Conservation (phyloP, 1,284 basidiomycete genomes). For the Fistulinella cinereoalba region DNA sequence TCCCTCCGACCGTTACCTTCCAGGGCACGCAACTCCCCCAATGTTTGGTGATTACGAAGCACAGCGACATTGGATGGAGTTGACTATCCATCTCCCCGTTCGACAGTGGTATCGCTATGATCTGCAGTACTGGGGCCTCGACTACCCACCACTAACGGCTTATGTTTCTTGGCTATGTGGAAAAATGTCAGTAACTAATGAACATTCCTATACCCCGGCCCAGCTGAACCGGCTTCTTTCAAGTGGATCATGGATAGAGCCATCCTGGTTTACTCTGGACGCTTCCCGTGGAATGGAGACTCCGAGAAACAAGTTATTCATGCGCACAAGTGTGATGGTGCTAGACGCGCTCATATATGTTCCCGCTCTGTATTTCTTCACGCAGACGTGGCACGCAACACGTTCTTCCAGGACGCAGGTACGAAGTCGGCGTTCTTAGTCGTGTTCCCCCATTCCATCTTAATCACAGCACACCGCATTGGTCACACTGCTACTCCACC, state of each 20-base stretch:
- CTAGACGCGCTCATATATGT: constrained; percentile 76
- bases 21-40: constrained; percentile 70
- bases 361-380: constrained; percentile 67
- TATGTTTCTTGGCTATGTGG: constrained; percentile 84
- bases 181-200: constrained; percentile 45
- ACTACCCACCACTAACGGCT: constrained; percentile 90
- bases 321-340: constrained; percentile 75
- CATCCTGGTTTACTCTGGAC: constrained; percentile 73
- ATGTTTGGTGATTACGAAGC: constrained; percentile 93
- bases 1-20: neutral
- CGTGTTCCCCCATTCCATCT: neutral
- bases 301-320: constrained; percentile 65
- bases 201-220: too few relatives aligned
- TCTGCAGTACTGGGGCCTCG: constrained; percentile 87
- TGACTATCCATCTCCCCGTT: constrained; percentile 74
- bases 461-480: constrained; percentile 63
- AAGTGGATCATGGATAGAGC: constrained; percentile 68
- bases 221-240: constrained; percentile 5
- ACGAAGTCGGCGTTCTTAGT: constrained; percentile 11
- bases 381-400: constrained; percentile 56
- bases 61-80: constrained; percentile 92
- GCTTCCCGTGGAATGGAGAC: constrained; percentile 78
- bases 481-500: constrained; percentile 77
- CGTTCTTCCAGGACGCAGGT: constrained; percentile 75
- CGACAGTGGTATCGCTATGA: constrained; percentile 86